phyloP scores from a whole-genome alignment of 345 rosid genomes.

The Lepidium aucheri region DNA sequence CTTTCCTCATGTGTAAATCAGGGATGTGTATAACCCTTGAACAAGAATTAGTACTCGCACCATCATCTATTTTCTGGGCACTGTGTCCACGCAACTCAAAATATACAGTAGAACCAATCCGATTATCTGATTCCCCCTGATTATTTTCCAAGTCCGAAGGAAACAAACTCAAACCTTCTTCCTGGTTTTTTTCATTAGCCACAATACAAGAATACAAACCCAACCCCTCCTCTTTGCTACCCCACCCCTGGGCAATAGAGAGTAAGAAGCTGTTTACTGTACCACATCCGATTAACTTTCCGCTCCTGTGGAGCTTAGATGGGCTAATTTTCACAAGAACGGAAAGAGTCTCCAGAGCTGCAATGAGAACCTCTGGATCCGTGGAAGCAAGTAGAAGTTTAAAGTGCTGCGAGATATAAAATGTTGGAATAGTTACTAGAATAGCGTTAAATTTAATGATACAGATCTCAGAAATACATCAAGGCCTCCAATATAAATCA shows the following conservation, averaged over 20 bases:
- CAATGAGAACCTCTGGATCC: conserved; percentile 89
- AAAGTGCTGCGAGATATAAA: conserved; percentile 54
- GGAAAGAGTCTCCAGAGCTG: conserved; percentile 77
- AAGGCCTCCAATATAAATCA: not conserved
- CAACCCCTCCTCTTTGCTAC: conserved; percentile 96
- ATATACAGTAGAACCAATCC: conserved; percentile 78
- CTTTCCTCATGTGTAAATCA: conserved; percentile 74
- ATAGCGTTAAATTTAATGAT: not conserved
- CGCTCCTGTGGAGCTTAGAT: conserved; percentile 78
- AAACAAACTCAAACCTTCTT: conserved; percentile 77
- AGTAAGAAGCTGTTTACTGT: conserved; percentile 73
- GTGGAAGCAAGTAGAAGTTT: conserved; percentile 86
- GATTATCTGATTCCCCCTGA: conserved; percentile 49
- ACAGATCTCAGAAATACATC: conserved; percentile 4
- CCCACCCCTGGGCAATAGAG: conserved; percentile 97
- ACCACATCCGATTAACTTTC: conserved; percentile 83
- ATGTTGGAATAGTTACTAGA: conserved; percentile 8
- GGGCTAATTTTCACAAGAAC: conserved; percentile 87
- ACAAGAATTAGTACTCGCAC: conserved; percentile 25
- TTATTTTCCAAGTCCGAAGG: conserved; percentile 62
- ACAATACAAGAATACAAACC: conserved; percentile 85
- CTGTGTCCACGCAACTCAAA: conserved; percentile 71
- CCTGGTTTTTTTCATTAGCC: conserved; percentile 79
- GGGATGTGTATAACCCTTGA: conserved; percentile 61
- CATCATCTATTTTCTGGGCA: conserved; percentile 37